Conservation (phyloP, 2,329 filamentous ascomycete genomes). For the Cordyceps tenuipes region DNA sequence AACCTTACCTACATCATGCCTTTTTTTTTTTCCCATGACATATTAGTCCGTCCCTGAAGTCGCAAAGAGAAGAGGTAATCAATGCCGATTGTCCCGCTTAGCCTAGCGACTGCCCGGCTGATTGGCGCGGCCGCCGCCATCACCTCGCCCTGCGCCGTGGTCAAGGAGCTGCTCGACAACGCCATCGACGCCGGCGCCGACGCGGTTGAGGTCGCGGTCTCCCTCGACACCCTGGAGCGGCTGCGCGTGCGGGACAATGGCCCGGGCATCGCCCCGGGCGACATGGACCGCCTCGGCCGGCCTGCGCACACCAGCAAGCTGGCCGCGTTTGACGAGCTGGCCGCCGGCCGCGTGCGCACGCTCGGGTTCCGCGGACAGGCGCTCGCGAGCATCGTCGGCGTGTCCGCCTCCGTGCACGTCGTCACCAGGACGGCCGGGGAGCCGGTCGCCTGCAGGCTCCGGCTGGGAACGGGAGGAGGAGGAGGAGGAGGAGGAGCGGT, state of each 20-base stretch:
- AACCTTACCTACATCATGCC: not conserved
- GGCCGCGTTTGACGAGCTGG: conserved; percentile 52
- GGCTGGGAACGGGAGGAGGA: conserved; percentile 30
- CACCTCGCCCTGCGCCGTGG: conserved; percentile 48
- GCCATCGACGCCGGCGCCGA: conserved; percentile 64
- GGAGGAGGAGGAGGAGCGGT: conserved; percentile 20
- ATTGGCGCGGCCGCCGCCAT: conserved; percentile 56
- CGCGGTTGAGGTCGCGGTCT: conserved; percentile 55
- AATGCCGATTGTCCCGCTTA: conserved; percentile 44
- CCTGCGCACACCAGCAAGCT: conserved; percentile 71
- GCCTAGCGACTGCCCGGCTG: conserved; percentile 41
- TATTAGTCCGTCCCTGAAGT: not conserved
- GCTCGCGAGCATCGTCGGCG: conserved; percentile 54
- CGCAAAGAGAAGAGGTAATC: not conserved
- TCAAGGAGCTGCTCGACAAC: conserved; percentile 75
- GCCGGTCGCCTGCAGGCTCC: conserved; percentile 44
- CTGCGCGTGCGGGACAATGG: conserved; percentile 69
- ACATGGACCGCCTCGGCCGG: conserved; percentile 54
- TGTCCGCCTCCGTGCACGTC: conserved; percentile 48
- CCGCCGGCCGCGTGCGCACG: conserved; percentile 43
- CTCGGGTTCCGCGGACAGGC: conserved; percentile 74
- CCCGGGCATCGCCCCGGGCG: conserved; percentile 55
- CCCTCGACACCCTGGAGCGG: conserved; percentile 57
- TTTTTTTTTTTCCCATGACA: not conserved
- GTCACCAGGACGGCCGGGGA: conserved; percentile 58